Conservation (phyloP, 176 grass and related monocot genomes). For the Urochloa ruziziensis region DNA sequence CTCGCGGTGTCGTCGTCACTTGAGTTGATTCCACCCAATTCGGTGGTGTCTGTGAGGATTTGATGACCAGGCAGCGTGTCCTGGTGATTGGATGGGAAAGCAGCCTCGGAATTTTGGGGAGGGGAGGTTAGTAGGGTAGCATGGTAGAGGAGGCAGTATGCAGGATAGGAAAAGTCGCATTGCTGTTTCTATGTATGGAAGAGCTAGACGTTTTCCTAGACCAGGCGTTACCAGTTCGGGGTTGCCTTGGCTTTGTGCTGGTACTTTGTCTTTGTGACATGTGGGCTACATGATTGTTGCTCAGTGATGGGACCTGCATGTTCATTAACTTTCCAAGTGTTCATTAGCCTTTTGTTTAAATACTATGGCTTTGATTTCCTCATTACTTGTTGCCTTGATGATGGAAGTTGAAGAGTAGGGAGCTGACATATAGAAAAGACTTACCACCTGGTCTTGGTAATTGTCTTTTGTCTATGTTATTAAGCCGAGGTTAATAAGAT, state of each 20-base stretch:
- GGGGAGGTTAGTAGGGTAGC: neutral
- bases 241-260: neutral
- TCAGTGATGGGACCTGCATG: slow-evolving; percentile 16
- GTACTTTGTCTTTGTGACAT: slow-evolving; percentile 20
- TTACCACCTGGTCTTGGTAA: neutral
- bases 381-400: neutral
- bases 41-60: neutral
- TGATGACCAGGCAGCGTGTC: neutral
- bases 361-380: neutral
- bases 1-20: neutral
- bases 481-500: neutral
- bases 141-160: neutral
- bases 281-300: neutral
- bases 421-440: neutral
- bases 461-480: neutral
- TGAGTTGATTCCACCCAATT: slow-evolving; percentile 1
- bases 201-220: neutral
- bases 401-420: neutral
- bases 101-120: slow-evolving; percentile 4
- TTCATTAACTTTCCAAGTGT: neutral
- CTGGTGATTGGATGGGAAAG: neutral
- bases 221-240: slow-evolving; percentile 29
- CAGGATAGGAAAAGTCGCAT: neutral
- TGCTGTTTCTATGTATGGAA: neutral
- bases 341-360: neutral